Evolutionary conservation across 106 monocot genomes (phyloP).

Genomic region (Agapanthus africanus): DNA sequence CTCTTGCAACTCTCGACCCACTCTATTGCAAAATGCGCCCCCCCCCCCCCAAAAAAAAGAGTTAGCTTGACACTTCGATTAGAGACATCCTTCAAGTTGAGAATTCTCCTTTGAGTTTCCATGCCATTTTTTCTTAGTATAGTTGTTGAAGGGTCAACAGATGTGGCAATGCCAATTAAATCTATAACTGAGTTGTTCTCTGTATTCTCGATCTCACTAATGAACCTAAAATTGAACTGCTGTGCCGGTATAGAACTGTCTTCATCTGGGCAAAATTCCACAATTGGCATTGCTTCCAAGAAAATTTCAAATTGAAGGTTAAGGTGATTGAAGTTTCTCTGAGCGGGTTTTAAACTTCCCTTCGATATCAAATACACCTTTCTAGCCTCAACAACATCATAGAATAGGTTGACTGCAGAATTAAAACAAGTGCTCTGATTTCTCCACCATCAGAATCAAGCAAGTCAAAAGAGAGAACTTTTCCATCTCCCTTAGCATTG

Average conservation of each 20-base stretch:
- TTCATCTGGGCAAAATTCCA: conserved; percentile 76
- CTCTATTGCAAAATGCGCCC: conserved; percentile 90
- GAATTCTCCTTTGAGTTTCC: conserved; percentile 82
- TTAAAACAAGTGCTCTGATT: conserved; percentile 90
- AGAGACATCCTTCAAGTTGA: conserved; percentile 73
- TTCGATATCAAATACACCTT: conserved; percentile 87
- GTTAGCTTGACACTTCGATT: conserved; percentile 81
- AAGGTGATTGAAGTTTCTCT: conserved; percentile 87
- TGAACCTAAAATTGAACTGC: conserved; percentile 71
- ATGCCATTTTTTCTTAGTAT: conserved; percentile 95
- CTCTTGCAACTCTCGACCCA: conserved; percentile 62
- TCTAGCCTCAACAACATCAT: conserved; percentile 61
- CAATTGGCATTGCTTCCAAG: conserved; percentile 57
- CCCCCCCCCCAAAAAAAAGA: conserved; percentile 49
- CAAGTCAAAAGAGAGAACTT: conserved; percentile 97
- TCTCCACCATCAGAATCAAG: conserved; percentile 96
- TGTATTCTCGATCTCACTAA: conserved; percentile 58
- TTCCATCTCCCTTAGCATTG: conserved; percentile 92
- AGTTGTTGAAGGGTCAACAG: conserved; percentile 58
- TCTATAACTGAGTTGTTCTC: conserved; percentile 88
- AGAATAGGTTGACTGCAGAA: conserved; percentile 71
- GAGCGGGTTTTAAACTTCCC: conserved; percentile 82
- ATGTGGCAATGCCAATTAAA: conserved; percentile 63
- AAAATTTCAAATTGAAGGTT: conserved; percentile 90
- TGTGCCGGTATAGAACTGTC: conserved; percentile 68